Evolutionary conservation across 2,329 filamentous ascomycete species (phyloP), one percentile per base, ranked within the genome.

Genomic region (Orbilia quercus): DNA sequence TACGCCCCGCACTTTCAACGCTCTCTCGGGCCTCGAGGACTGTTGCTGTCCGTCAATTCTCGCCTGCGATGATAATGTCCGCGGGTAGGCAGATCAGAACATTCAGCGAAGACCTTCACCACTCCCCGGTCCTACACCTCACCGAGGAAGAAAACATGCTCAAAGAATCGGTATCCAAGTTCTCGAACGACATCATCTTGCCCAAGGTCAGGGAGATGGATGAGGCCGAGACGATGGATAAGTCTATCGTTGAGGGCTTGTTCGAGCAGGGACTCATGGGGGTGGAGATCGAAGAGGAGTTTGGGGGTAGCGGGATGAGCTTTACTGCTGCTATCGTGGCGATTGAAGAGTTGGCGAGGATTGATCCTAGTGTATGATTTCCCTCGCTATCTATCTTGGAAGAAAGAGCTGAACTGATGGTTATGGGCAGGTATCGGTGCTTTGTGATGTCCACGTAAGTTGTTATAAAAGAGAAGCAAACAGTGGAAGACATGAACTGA

Each of bases 191-290:
- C 64, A 87, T 92, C 28, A 90, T 99, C 77, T 87, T 93, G 57
- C 95, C 95, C 62, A 94, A 92, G 81, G 93, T 91, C 9, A 91
- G 95, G 67, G 93, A 96, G 16, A 99, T 99, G 95, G 95, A 99
- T 81, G 95, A 99, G 85, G 89, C 90, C 28, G 95, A 99, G 84
- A 82, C 86, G 67, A 98, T 99, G 95, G 95, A 98, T 81, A 89
- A 91, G 0, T 81, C 85, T 1, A 82, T 99, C 6, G 90, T 99
- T 4, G 92, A 96, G 83, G 91, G 95, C 82, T 86, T 96, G 58
- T 99, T 99, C 79, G 95, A 99, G 84, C 93, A 98, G 80, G 95
- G 95, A 0, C 84, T 99, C 54, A 99, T 99, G 95, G 90, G 92
- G 75, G 87, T 99, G 76, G 95, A 99, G 83, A 96, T 99, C 67